Percentiles rank a stretch among this genome's conserved stretches.
Evolutionary conservation across 805 yeast genomes (phyloP).

Genomic region (Hanseniaspora occidentalis): DNA sequence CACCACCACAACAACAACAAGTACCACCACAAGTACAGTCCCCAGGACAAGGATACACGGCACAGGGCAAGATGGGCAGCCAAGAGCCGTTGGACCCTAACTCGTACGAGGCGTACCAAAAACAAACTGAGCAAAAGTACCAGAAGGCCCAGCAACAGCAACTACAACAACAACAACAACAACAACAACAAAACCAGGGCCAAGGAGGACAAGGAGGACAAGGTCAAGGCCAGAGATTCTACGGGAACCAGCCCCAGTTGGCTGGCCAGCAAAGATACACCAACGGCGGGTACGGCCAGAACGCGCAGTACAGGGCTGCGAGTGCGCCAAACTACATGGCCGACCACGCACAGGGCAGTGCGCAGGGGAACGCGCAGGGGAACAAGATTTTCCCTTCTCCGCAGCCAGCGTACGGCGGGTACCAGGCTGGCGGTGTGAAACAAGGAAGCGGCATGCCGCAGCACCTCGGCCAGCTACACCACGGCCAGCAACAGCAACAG

Average conservation of each 20-base stretch:
- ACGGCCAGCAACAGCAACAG: conserved; percentile 9
- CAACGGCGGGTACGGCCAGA: conserved; percentile 11
- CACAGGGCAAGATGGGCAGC: too few species aligned
- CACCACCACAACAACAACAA: conserved; percentile 9
- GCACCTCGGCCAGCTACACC: conserved; percentile 1
- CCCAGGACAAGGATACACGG: conserved; percentile 12
- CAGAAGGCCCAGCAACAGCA: conserved; percentile 20
- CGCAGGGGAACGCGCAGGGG: not conserved
- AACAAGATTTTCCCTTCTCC: not conserved
- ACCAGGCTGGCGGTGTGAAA: not conserved
- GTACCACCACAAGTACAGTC: conserved; percentile 8
- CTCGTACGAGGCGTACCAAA: conserved; percentile 27
- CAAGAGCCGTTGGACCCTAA: conserved; percentile 31
- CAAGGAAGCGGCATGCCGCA: not conserved
- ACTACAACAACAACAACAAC: conserved; percentile 12
- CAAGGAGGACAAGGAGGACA: too few species aligned
- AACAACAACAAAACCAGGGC: too few species aligned
- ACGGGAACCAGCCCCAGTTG: not conserved
- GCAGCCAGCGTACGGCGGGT: not conserved
- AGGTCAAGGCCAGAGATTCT: conserved; percentile 4
- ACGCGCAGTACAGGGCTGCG: conserved; percentile 4
- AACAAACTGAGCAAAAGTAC: conserved; percentile 25
- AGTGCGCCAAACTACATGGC: not conserved
- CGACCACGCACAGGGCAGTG: not conserved
- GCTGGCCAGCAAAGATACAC: conserved; percentile 8